Conservation (phyloP, 108 stramenopile genomes). For the Skeletonema tropicum region DNA sequence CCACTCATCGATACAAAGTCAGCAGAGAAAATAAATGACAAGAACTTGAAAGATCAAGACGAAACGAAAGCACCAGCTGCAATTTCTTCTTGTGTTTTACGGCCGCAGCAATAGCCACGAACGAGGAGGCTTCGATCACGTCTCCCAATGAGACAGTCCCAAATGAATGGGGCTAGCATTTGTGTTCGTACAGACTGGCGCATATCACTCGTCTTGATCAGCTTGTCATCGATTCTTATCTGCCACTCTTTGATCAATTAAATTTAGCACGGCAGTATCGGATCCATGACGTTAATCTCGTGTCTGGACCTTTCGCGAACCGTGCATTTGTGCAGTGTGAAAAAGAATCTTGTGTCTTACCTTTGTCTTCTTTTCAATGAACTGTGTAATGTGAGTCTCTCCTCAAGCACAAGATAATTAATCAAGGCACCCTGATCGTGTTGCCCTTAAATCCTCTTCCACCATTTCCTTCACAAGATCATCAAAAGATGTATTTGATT, state of each 20-base stretch:
- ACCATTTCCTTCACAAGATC: slow-evolving; percentile 70
- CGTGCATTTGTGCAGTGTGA: slow-evolving; percentile 16
- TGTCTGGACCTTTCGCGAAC: slow-evolving; percentile 55
- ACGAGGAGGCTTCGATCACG: slow-evolving; percentile 42
- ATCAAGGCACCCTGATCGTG: neutral
- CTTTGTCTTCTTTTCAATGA: neutral
- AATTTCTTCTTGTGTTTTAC: slow-evolving; percentile 25
- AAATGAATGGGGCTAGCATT: slow-evolving; percentile 50
- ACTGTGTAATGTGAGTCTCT: neutral
- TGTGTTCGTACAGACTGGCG: slow-evolving; percentile 33
- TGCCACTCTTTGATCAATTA: slow-evolving; percentile 6
- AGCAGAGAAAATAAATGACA: slow-evolving; percentile 5
- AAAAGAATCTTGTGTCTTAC: neutral
- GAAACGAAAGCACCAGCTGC: slow-evolving; percentile 11
- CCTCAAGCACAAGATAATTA: too few relatives aligned
- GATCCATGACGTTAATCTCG: slow-evolving; percentile 48
- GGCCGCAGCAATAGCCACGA: slow-evolving; percentile 10
- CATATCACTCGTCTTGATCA: slow-evolving; percentile 17
- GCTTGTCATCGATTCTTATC: neutral
- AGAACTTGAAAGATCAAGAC: slow-evolving; percentile 25
- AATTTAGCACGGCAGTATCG: slow-evolving; percentile 55
- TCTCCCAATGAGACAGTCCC: slow-evolving; percentile 60
- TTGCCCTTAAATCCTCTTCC: slow-evolving; percentile 54
- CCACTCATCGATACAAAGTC: slow-evolving; percentile 38
- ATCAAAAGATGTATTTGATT: slow-evolving; percentile 49